Percentiles rank a stretch among this genome's conserved stretches.
These are phyloP conservation scores for Ziziphus jujuba DNA, from an alignment of 306 rosid species.

Conservation along the genomic window DNA sequence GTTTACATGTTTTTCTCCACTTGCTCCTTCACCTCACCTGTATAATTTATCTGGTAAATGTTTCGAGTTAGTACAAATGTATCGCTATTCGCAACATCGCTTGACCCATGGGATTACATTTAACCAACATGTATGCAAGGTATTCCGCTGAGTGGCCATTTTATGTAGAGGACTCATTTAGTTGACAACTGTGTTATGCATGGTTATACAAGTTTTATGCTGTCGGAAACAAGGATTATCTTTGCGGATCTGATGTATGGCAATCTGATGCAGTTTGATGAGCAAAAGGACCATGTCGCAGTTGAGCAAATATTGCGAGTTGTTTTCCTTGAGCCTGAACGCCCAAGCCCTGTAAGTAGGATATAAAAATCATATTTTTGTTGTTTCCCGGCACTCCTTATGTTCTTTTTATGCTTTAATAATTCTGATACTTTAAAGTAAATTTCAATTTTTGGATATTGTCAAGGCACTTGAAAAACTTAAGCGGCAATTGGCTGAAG, in stretches of 20 bases:
- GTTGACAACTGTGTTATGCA: background rate
- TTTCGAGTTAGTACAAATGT: background rate
- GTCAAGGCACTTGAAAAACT: constrained; percentile 81
- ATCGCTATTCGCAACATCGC: background rate
- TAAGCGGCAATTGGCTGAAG: constrained; percentile 78
- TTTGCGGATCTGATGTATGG: constrained; percentile 17
- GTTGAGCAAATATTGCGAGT: constrained; percentile 88
- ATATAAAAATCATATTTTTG: constrained; percentile 1
- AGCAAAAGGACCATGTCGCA: constrained; percentile 85
- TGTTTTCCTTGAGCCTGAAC: constrained; percentile 79
- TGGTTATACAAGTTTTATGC: background rate
- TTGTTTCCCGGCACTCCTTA: background rate
- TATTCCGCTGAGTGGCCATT: background rate
- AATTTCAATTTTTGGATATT: constrained; percentile 15
- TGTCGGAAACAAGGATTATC: constrained; percentile 10
- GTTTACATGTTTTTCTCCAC: background rate
- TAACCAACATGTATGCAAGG: background rate
- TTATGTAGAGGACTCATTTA: background rate
- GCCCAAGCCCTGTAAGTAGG: constrained; percentile 68
- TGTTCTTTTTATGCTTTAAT: background rate
- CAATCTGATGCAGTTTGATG: constrained; percentile 68
- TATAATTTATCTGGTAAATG: background rate
- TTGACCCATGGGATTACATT: background rate
- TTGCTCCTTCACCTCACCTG: background rate
- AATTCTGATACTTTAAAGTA: background rate